phyloP scores from a whole-genome alignment of 148 eudicot species.

The Rhododendron kiyosumense region DNA sequence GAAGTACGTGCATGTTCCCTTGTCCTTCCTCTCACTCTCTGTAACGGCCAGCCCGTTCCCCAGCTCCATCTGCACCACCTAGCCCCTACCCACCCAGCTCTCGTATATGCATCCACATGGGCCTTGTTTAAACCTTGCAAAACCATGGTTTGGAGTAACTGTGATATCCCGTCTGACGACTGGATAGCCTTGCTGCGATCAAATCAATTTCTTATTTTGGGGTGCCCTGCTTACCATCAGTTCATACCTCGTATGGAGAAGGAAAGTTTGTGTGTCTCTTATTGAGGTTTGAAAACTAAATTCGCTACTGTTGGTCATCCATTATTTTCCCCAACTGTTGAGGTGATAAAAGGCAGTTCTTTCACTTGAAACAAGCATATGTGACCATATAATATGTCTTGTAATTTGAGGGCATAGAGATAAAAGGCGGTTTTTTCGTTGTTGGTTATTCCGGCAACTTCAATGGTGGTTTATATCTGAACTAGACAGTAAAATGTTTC shows the following conservation, averaged over 20 bases:
- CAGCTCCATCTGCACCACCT: background rate
- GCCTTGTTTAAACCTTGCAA: background rate
- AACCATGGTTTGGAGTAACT: background rate
- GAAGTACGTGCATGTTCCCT: background rate
- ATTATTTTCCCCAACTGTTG: background rate
- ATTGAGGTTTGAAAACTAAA: background rate
- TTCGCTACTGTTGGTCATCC: background rate
- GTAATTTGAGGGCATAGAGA: background rate
- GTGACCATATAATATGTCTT: background rate
- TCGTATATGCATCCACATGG: background rate
- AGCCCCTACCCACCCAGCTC: background rate
- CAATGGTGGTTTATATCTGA: constrained; percentile 42
- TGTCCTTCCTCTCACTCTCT: background rate
- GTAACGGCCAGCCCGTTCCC: background rate
- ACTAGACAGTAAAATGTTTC: constrained; percentile 9
- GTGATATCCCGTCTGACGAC: background rate
- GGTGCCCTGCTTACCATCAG: background rate
- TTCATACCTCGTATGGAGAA: background rate
- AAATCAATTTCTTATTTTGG: background rate
- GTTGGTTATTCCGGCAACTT: background rate
- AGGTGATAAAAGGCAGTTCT: background rate
- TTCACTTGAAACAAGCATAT: background rate
- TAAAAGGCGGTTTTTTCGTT: constrained; percentile 24
- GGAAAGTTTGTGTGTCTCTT: background rate
- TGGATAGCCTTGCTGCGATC: background rate